Evolutionary conservation across 148 eudicot genomes (phyloP), one percentile per base, ranked within the genome.

Genomic region (Chenopodium suecicum): DNA sequence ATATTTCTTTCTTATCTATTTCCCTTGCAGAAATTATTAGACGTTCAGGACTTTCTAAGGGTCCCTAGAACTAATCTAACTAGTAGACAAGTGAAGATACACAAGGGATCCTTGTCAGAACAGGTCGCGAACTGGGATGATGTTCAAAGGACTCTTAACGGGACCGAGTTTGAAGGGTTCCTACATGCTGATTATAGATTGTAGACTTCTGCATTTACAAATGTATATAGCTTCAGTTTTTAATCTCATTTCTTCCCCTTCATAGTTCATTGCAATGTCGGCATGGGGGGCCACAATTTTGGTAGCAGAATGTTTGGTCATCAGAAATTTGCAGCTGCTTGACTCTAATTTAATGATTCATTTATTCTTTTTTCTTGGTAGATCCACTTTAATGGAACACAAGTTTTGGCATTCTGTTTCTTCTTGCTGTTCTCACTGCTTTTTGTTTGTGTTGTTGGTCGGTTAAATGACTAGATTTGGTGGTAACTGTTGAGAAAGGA

Each of bases 11-110:
- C 5, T 37, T 48, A 37, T 34, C 5, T 23, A 64, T 69, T 2
- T 37, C 29, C 56, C 56, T 56, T 85, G 80, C 86, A 89, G 93
- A 88, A 88, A 77, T 46, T 93, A 81, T 62, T 80, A 3, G 97
- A 95, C n/a, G 92, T 93, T 83, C 93, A 90, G 87, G 93, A 91
- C 31, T 95, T 95, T 78, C 88, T 95, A 70, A 87, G 81, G 87
- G 89, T 93, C 16, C 93, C 97, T 9, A 85, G 74, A 65, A 87
- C 80, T 88, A 89, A 91, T 10, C 84, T 95, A 66, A 86, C 87
- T 0, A 93, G 94, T 78, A 88, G 86, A 23, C 98, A 93, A 84
- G 97, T 93, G 83, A 95, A 95, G 86, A 95, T 95, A 88, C 98
- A 95, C 85, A 92, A 85, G 84, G 97, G 97, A 48, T 69, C 91